These are phyloP conservation scores for Aspergillus awamori DNA, from an alignment of 2,329 filamentous ascomycete genomes.

Conservation along the genomic window DNA sequence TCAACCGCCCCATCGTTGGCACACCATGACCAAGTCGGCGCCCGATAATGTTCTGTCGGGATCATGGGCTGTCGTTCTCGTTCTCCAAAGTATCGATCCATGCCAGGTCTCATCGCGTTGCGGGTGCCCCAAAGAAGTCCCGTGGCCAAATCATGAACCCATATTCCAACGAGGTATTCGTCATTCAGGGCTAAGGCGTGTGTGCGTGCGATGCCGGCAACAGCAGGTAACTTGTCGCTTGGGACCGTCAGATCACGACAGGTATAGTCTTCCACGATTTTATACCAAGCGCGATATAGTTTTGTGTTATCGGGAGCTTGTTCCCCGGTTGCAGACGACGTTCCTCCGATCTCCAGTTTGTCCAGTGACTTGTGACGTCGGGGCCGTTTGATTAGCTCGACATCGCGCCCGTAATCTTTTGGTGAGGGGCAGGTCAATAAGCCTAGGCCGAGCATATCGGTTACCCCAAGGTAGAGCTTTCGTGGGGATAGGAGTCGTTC, in stretches of 20 bases:
- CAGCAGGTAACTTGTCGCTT: not conserved
- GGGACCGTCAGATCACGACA: not conserved
- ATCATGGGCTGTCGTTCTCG: not conserved
- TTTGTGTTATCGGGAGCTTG: too few species aligned
- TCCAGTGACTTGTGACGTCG: constrained; percentile 2
- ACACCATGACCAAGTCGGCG: not conserved
- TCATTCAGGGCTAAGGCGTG: not conserved
- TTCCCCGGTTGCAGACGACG: not conserved
- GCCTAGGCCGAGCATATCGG: not conserved
- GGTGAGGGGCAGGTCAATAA: not conserved
- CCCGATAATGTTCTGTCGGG: not conserved
- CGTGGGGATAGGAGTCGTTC: not conserved
- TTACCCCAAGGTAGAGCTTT: not conserved
- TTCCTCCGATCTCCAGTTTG: not conserved
- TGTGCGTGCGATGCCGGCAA: not conserved
- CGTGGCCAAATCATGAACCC: not conserved
- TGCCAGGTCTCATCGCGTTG: not conserved
- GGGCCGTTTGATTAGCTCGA: not conserved
- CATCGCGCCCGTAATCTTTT: not conserved
- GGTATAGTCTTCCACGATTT: not conserved
- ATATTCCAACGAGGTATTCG: not conserved
- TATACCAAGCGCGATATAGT: not conserved
- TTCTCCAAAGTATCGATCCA: not conserved
- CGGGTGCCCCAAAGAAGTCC: not conserved
- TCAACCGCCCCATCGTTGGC: not conserved